Percentiles rank a stretch among this genome's conserved stretches.
These are phyloP conservation scores for Penicillium sp. DNA, from an alignment of 2,329 filamentous ascomycete genomes.

Conservation along the genomic window DNA sequence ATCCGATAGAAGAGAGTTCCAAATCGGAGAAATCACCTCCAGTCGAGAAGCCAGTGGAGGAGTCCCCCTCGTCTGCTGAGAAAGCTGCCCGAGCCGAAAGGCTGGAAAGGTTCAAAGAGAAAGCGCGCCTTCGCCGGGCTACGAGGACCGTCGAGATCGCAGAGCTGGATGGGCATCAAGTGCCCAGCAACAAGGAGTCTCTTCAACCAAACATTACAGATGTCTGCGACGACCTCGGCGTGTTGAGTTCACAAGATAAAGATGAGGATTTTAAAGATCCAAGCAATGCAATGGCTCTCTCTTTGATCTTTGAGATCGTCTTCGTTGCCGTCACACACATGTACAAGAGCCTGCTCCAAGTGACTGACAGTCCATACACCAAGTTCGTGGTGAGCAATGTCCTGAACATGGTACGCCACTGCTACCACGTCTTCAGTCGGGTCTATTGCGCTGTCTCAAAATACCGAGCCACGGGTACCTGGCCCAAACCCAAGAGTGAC, in stretches of 20 bases:
- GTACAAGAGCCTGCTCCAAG: constrained; percentile 20
- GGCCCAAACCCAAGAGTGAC: constrained; percentile 27
- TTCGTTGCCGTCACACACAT: constrained; percentile 28
- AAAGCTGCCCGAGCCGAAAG: constrained; percentile 11
- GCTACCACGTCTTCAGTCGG: constrained; percentile 26
- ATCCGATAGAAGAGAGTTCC: neutral
- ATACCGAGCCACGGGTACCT: constrained; percentile 31
- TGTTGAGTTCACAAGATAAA: constrained; percentile 12
- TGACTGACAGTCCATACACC: constrained; percentile 23
- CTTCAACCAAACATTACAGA: constrained; percentile 21
- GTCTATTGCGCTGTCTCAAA: constrained; percentile 24
- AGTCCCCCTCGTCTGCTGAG: constrained; percentile 2
- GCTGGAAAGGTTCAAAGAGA: constrained; percentile 18
- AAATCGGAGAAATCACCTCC: neutral
- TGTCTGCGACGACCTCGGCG: constrained; percentile 17
- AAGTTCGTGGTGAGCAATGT: constrained; percentile 24
- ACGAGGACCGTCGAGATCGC: constrained; percentile 23
- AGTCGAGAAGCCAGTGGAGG: constrained; percentile 1
- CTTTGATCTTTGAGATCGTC: constrained; percentile 30
- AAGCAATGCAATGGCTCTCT: constrained; percentile 22
- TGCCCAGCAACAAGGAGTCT: constrained; percentile 19
- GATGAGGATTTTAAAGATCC: constrained; percentile 12
- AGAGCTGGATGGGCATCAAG: constrained; percentile 35
- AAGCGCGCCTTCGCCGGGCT: constrained; percentile 14
- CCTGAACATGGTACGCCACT: constrained; percentile 32